Evolutionary conservation across 2,329 filamentous ascomycete species (phyloP).

Genomic region (Pestalotiopsis sp.): DNA sequence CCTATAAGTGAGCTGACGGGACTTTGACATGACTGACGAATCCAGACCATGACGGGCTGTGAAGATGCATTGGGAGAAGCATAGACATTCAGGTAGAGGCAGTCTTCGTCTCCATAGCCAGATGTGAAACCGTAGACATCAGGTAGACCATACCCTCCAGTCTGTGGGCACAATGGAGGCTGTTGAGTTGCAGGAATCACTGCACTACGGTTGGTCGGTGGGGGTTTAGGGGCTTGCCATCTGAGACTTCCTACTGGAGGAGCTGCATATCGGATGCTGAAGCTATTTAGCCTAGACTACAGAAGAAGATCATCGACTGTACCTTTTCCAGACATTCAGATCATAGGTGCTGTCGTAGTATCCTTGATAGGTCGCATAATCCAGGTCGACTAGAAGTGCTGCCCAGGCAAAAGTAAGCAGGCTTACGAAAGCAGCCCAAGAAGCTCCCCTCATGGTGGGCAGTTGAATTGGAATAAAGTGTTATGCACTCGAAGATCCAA

Average conservation of each 20-base stretch:
- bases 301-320: background rate
- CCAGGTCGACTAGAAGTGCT: constrained; percentile 41
- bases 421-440: background rate
- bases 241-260: constrained; percentile 44
- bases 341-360: constrained; percentile 37
- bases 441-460: background rate
- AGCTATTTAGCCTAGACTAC: too few relatives aligned
- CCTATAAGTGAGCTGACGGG: background rate
- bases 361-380: constrained; percentile 48
- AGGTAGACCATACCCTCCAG: constrained; percentile 20
- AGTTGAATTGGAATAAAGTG: background rate
- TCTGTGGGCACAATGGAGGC: constrained; percentile 37
- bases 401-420: background rate
- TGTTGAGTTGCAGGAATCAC: constrained; percentile 32
- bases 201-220: constrained; percentile 29
- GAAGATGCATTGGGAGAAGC: constrained; percentile 36
- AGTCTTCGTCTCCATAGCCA: constrained; percentile 45
- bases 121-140: constrained; percentile 19
- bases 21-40: constrained; percentile 32
- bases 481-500: too few relatives aligned
- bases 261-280: constrained; percentile 46
- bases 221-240: constrained; percentile 43
- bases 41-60: constrained; percentile 50
- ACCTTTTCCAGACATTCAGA: constrained; percentile 50
- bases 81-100: constrained; percentile 49